Percentiles rank a stretch among this genome's conserved stretches.
Conservation (phyloP, 441 rosid genomes). For the Croton setiger region DNA sequence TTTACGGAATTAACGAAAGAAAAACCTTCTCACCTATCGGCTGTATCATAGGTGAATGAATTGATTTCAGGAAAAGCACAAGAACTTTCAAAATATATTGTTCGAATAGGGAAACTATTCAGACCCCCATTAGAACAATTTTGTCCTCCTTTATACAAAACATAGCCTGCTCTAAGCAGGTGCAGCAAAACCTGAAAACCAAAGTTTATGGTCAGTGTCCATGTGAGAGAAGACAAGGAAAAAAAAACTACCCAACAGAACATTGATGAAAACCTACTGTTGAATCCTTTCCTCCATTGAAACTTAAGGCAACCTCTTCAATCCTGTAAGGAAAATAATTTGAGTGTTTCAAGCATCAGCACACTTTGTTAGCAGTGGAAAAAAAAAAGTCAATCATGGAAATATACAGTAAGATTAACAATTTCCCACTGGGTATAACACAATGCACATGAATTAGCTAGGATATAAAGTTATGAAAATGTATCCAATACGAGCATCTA, state of each 20-base stretch:
- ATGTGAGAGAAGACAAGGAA: slow-evolving; percentile 21
- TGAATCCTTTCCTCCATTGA: slow-evolving; percentile 99
- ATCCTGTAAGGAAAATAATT: slow-evolving; percentile 43
- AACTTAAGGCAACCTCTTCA: slow-evolving; percentile 98
- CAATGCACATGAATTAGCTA: neutral
- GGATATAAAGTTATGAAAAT: neutral
- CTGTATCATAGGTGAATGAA: slow-evolving; percentile 82
- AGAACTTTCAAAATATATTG: slow-evolving; percentile 88
- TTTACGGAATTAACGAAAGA: neutral
- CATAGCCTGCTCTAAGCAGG: slow-evolving; percentile 94
- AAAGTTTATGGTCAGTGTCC: slow-evolving; percentile 25
- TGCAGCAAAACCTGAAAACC: slow-evolving; percentile 80
- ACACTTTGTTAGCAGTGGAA: slow-evolving; percentile 12
- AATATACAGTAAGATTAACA: slow-evolving; percentile 12
- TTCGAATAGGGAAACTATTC: slow-evolving; percentile 71
- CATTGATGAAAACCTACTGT: slow-evolving; percentile 56
- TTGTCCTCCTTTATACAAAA: slow-evolving; percentile 59
- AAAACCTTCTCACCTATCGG: slow-evolving; percentile 49
- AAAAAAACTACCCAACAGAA: slow-evolving; percentile 8
- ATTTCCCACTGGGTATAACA: slow-evolving; percentile 6
- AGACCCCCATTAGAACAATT: slow-evolving; percentile 57
- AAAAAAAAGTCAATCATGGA: neutral
- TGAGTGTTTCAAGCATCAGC: slow-evolving; percentile 25
- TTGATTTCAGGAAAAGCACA: slow-evolving; percentile 91
- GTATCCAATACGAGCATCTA: neutral